Conservation (phyloP, 2,329 filamentous ascomycete species). For the Epichloe typhina region DNA sequence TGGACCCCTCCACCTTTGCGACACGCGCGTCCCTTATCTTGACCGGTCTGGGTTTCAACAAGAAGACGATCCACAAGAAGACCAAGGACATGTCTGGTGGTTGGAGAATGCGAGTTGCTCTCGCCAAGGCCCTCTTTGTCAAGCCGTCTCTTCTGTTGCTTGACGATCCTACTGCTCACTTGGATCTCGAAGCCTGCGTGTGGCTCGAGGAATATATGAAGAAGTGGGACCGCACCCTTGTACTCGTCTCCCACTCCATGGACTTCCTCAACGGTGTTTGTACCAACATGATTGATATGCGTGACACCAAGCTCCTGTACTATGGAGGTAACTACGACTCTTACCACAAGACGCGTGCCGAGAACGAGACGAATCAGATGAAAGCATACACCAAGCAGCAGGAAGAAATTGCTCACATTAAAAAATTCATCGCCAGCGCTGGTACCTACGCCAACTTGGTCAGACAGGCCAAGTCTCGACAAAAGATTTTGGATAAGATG, state of each 20-base stretch:
- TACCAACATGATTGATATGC: conserved; percentile 98
- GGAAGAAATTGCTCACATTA: conserved; percentile 98
- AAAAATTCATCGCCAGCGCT: conserved; percentile 98
- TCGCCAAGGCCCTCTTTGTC: conserved; percentile 95
- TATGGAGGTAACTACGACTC: conserved; percentile 99
- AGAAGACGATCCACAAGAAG: conserved; percentile 94
- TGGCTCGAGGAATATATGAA: conserved; percentile 99
- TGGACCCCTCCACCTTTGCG: conserved; percentile 95
- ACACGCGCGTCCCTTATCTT: conserved; percentile 93
- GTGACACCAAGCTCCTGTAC: conserved; percentile 76
- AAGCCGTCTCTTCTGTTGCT: conserved; percentile 91
- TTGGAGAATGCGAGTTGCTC: conserved; percentile 98
- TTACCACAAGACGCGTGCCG: conserved; percentile 83
- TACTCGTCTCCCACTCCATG: conserved; percentile 94
- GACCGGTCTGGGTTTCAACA: conserved; percentile 99
- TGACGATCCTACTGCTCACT: conserved; percentile 96
- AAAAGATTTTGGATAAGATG: conserved; percentile 99
- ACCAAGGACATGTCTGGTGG: conserved; percentile 99
- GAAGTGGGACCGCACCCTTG: conserved; percentile 96
- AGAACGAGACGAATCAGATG: conserved; percentile 96
- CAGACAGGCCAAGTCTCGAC: conserved; percentile 93
- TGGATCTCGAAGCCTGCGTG: conserved; percentile 98
- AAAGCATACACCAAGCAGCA: conserved; percentile 99
- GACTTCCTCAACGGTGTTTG: conserved; percentile 99
- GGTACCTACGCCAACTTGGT: conserved; percentile 99